Evolutionary conservation across 768 basidiomycete species (phyloP).

Genomic region (Leccinum ochraceum): DNA sequence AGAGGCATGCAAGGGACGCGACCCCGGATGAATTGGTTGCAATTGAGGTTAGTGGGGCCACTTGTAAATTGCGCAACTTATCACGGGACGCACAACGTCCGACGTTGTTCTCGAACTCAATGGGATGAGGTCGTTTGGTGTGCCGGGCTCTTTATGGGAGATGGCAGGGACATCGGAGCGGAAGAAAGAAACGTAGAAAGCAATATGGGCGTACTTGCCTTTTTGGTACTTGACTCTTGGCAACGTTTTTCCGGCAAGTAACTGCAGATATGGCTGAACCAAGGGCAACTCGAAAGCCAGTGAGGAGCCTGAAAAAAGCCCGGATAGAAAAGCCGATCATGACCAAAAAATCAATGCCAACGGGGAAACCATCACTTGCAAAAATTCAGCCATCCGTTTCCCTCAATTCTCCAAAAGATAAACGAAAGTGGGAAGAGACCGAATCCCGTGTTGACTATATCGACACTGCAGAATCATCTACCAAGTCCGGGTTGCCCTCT

Average conservation of each 20-base stretch:
- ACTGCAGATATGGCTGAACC: slow-evolving; percentile 16
- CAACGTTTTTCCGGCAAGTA: no score
- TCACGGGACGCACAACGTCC: no score
- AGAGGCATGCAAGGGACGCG: no score
- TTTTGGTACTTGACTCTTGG: not conserved
- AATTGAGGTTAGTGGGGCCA: no score
- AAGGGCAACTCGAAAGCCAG: slow-evolving; percentile 20
- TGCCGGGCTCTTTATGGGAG: not conserved
- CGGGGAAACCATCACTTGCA: slow-evolving; percentile 1
- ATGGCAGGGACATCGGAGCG: no score
- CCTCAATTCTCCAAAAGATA: slow-evolving; percentile 27
- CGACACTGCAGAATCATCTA: slow-evolving; percentile 4
- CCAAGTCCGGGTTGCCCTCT: slow-evolving; percentile 38
- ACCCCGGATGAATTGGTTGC: no score
- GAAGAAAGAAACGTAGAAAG: no score
- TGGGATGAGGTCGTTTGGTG: no score
- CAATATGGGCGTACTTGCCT: not conserved
- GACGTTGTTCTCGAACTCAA: no score
- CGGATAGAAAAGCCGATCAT: slow-evolving; percentile 19
- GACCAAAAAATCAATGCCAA: slow-evolving; percentile 1
- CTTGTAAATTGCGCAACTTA: no score
- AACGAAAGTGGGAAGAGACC: slow-evolving; percentile 29
- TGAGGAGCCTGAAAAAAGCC: slow-evolving; percentile 26
- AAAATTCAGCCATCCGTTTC: slow-evolving; percentile 6
- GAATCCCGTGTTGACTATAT: not conserved